Evolutionary conservation across 2,329 filamentous ascomycete species (phyloP), one percentile per base, ranked within the genome.

Genomic region (Fusarium coicis): DNA sequence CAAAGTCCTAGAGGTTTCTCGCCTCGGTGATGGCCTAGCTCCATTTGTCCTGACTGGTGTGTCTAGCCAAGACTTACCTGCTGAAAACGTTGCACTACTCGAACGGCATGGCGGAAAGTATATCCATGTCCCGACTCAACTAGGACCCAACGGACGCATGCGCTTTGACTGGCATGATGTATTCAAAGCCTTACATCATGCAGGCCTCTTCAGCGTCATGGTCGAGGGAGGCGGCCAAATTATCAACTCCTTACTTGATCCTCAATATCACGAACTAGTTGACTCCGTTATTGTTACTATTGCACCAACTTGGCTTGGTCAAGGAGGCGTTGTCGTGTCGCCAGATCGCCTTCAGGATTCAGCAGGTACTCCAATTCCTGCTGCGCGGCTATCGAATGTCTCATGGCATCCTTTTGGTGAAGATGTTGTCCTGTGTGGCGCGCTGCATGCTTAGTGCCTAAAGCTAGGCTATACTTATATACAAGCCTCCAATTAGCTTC

Each of bases 291-390:
- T 98, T 76, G 87, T 98, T 65, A 98, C 96, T 0, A 91, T 98
- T 77, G 95, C 96, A 7, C 96, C 96, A 14, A 94, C 91, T 1
- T 98, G 94, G 89, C 86, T 98, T n/a, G 96, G 96, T 4, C 87
- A 89, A 67, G 94, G 93, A 5, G 94, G 94, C 12, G 93, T 98
- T 15, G 87, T 91, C 16, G 93, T 97, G 6, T 92, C 90, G 52
- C 96, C 95, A 4, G 85, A 89, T 26, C 86, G 89, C 39, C 87
- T 86, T 44, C 77, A 81, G 6, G 86, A 87, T 63, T 80, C 83
- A 5, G 79, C 85, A 23, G 89, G 88, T 7, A 83, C 84, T 50
- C 86, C 87, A 9, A 81, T 88, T 53, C 86, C 92, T 11, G 91
- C 90, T 2, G 89, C 92, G 21, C 90, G 91, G 73, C 85, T 97